Evolutionary conservation across 2,329 filamentous ascomycete species (phyloP).

Genomic region (Colletotrichum tropicale): DNA sequence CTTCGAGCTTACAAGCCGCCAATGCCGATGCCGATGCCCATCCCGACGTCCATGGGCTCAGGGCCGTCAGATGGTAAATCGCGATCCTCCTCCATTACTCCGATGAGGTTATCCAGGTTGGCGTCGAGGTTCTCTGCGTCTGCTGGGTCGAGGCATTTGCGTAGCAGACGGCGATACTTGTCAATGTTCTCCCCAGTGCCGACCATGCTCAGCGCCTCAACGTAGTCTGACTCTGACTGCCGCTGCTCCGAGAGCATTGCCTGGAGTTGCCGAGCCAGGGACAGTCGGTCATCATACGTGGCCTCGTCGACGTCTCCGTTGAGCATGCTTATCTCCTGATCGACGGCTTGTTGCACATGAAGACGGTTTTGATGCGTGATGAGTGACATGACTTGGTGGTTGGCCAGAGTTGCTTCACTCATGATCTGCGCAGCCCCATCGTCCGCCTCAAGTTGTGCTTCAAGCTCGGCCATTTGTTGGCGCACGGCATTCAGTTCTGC

Average conservation of each 20-base stretch:
- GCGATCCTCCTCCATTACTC: slow-evolving; percentile 67
- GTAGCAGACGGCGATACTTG: slow-evolving; percentile 73
- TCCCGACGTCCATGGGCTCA: slow-evolving; percentile 29
- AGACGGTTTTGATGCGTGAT: slow-evolving; percentile 58
- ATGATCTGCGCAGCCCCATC: slow-evolving; percentile 55
- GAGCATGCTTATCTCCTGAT: slow-evolving; percentile 52
- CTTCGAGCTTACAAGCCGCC: slow-evolving; percentile 5
- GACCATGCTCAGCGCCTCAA: slow-evolving; percentile 69
- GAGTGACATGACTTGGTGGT: slow-evolving; percentile 53
- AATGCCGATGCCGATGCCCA: slow-evolving; percentile 14
- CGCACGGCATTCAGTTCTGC: slow-evolving; percentile 67
- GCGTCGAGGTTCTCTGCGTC: slow-evolving; percentile 72
- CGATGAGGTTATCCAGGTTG: slow-evolving; percentile 64
- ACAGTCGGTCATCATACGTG: slow-evolving; percentile 58
- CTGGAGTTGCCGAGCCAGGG: slow-evolving; percentile 62
- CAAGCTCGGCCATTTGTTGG: slow-evolving; percentile 63
- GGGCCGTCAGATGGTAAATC: slow-evolving; percentile 45
- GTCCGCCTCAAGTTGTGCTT: slow-evolving; percentile 59
- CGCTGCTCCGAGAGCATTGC: slow-evolving; percentile 64
- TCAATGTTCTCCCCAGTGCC: slow-evolving; percentile 76
- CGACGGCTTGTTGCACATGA: slow-evolving; percentile 56
- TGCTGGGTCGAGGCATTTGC: slow-evolving; percentile 69
- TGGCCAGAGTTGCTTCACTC: slow-evolving; percentile 54
- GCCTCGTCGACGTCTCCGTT: slow-evolving; percentile 51
- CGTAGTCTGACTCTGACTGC: slow-evolving; percentile 69